phyloP scores from a whole-genome alignment of 306 rosid genomes.

The Glycine latifolia region DNA sequence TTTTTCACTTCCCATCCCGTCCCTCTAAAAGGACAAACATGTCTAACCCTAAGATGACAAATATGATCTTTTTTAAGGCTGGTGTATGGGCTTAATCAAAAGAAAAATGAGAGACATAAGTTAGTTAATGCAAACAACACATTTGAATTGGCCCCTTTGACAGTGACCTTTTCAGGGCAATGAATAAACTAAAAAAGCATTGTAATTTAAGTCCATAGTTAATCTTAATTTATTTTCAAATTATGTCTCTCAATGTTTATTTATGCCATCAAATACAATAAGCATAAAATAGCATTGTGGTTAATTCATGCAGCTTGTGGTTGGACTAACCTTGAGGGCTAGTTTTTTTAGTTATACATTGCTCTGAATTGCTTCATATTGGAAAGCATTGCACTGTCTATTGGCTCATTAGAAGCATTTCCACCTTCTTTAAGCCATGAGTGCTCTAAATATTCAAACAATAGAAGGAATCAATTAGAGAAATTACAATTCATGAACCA shows the following conservation, averaged over 20 bases:
- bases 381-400: slow-evolving; percentile 89
- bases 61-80: too few species aligned
- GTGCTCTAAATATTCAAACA: slow-evolving; percentile 67
- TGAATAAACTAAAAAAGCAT: too few species aligned
- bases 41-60: too few species aligned
- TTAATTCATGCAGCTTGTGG: slow-evolving; percentile 40
- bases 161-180: too few species aligned
- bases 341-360: slow-evolving; percentile 93
- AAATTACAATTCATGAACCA: slow-evolving; percentile 4
- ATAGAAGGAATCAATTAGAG: slow-evolving; percentile 42
- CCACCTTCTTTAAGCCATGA: slow-evolving; percentile 94
- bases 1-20: too few species aligned
- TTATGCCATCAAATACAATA: not conserved
- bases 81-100: too few species aligned
- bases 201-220: too few species aligned
- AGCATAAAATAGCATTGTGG: not conserved
- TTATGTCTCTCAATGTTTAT: not conserved
- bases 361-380: slow-evolving; percentile 98
- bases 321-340: slow-evolving; percentile 77
- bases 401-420: slow-evolving; percentile 87
- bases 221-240: not conserved
- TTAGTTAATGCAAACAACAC: too few species aligned
- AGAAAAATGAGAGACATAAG: too few species aligned
- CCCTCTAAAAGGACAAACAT: too few species aligned
- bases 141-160: too few species aligned